phyloP scores from a whole-genome alignment of 1,284 basidiomycete species.

The Moesziomyces aphidis region DNA sequence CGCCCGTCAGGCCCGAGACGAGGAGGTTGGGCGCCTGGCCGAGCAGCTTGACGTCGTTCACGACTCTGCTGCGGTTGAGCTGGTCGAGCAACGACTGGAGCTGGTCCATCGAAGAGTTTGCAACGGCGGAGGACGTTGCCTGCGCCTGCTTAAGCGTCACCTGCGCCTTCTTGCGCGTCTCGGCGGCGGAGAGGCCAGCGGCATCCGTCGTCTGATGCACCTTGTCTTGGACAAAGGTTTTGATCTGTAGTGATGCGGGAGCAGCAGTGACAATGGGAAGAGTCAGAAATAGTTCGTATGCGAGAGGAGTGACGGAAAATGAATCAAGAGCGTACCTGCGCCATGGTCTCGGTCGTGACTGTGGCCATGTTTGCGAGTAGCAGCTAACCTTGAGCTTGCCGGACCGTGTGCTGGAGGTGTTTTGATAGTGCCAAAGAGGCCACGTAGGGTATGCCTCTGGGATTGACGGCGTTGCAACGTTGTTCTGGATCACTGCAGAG shows the following conservation, averaged over 20 bases:
- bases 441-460: too few relatives aligned
- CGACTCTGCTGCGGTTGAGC: conserved; percentile 31
- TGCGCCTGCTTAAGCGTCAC: conserved; percentile 19
- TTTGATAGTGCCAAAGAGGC: too few relatives aligned
- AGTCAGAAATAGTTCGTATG: background rate
- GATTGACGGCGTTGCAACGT: too few relatives aligned
- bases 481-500: too few relatives aligned
- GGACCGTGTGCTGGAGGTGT: too few relatives aligned
- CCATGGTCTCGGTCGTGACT: conserved; percentile 24
- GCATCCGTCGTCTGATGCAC: conserved; percentile 30
- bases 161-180: conserved; percentile 20
- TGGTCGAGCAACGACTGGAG: conserved; percentile 26
- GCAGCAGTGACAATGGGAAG: background rate
- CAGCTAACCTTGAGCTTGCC: too few relatives aligned
- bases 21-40: conserved; percentile 34
- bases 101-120: conserved; percentile 15
- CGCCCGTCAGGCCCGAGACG: conserved; percentile 19
- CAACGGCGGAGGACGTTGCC: conserved; percentile 6
- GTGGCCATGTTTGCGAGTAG: conserved; percentile 6
- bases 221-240: conserved; percentile 32
- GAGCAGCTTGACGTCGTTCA: conserved; percentile 40
- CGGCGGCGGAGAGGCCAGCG: conserved; percentile 28
- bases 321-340: conserved; percentile 10
- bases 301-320: background rate
- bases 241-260: conserved; percentile 9